These are phyloP conservation scores for Rubus idaeus DNA, from an alignment of 306 rosid species.

Conservation along the genomic window DNA sequence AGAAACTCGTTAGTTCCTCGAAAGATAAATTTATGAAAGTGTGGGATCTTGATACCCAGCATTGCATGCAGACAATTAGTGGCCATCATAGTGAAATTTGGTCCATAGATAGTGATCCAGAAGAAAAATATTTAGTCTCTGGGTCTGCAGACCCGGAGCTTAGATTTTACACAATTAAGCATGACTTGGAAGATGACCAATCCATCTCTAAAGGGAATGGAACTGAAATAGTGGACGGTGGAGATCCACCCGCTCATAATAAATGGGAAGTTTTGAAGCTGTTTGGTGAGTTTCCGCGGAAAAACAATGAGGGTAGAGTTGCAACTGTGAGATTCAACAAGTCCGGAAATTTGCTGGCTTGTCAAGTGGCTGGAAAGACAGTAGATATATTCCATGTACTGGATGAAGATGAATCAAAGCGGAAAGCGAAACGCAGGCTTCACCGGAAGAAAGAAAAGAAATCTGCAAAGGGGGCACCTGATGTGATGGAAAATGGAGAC, in stretches of 20 bases:
- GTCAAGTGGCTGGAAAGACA: conserved; percentile 88
- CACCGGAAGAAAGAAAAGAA: conserved; percentile 83
- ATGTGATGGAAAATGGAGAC: conserved; percentile 46
- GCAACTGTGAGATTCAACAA: conserved; percentile 77
- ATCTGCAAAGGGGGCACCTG: conserved; percentile 49
- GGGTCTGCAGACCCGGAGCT: conserved; percentile 93
- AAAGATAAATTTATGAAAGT: conserved; percentile 94
- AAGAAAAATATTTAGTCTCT: conserved; percentile 71
- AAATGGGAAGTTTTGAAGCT: conserved; percentile 77
- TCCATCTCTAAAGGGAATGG: conserved; percentile 31
- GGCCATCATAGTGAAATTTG: conserved; percentile 97
- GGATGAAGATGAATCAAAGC: conserved; percentile 80
- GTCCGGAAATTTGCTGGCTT: conserved; percentile 80
- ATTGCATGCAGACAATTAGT: conserved; percentile 89
- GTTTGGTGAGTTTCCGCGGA: conserved; percentile 86
- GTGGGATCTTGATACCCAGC: conserved; percentile 98
- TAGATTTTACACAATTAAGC: conserved; percentile 65
- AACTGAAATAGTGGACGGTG: conserved; percentile 28
- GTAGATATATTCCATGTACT: conserved; percentile 77
- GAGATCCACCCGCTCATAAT: conserved; percentile 40
- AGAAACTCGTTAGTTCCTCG: conserved; percentile 82
- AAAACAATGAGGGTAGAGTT: conserved; percentile 76
- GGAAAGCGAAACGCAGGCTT: conserved; percentile 82
- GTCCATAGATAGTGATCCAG: conserved; percentile 75
- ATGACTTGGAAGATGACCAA: conserved; percentile 47